Base-by-base conservation (phyloP, 306 rosid genomes). In the Argentina anserina region DNA sequence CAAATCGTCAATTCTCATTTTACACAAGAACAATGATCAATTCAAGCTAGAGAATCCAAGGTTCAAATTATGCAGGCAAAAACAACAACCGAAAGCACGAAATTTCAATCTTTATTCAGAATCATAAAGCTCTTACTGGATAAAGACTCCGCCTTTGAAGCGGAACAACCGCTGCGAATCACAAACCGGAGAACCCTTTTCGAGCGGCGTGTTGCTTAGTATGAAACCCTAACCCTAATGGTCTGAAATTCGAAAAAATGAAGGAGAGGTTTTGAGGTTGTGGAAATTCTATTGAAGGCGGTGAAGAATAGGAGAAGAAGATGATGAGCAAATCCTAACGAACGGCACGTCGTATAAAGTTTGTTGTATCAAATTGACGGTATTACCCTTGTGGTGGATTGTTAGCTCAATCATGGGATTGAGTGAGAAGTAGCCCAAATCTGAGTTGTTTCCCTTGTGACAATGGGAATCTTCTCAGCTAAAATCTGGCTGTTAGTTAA, bases 91-190 rank as follows among this genome's bases (percentile, higher is more conserved):
- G 23, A 20, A n/a, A 3, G 20, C 0, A 6, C 25, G n/a, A 52
- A 52, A 1, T 21, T 0, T 9, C 59, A 52, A 52, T 52, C n/a
- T 13, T 23, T 33, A 70, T 14, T 40, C 74, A 26, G 15, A 52
- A 56, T 3, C 18, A 26, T 4, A 56, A 26, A 29, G 4, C 52
- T 14, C 25, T 52, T 36, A 70, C 74, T 64, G 9, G 64, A 70
- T 34, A 52, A 52, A 70, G 74, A 36, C 74, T 52, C 64, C 74
- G 36, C 49, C 74, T 52, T 69, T 70, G 49, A 20, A 36, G 64
- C 34, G 0, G 46, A 69, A n/a, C 41, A 14, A 33, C 61, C 3
- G 10, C 73, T 15, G 33, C 1, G n/a, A 69, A 10, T 0, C 45
- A 46, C 3, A 33, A 69, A 69, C 14, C 62, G 23, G 34, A 20